Conservation (phyloP, 2,329 filamentous ascomycete genomes). For the Cercospora sp. region DNA sequence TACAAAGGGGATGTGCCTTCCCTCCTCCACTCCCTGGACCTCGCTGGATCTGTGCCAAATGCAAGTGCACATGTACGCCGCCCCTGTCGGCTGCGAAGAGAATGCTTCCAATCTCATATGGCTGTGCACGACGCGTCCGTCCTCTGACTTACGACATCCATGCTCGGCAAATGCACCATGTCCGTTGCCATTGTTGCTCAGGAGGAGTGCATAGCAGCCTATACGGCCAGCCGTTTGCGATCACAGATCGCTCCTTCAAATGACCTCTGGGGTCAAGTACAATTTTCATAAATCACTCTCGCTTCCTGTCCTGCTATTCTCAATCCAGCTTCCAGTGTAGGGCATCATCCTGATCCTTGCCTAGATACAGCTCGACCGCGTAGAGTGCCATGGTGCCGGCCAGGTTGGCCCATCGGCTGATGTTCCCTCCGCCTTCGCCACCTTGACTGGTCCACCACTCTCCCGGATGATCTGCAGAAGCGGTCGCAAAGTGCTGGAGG, state of each 20-base stretch:
- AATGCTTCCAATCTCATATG: conserved; percentile 4
- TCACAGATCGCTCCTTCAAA: not conserved
- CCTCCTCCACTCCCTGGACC: not conserved
- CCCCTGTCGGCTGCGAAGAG: not conserved
- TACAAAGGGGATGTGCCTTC: conserved; percentile 8
- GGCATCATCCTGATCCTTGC: conserved; percentile 75
- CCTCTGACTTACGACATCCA: not conserved
- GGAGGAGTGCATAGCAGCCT: not conserved
- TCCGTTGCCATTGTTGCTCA: not conserved
- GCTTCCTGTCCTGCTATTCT: conserved; percentile 4
- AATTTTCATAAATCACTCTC: not conserved
- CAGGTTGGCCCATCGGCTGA: conserved; percentile 93
- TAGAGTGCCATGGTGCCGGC: conserved; percentile 87
- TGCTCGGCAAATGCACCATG: not conserved
- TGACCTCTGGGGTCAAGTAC: not conserved
- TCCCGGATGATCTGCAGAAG: conserved; percentile 55
- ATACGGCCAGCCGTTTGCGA: not conserved
- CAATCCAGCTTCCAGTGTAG: conserved; percentile 76
- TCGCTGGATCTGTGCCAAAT: not conserved
- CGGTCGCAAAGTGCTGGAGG: conserved; percentile 90
- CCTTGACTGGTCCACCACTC: conserved; percentile 85
- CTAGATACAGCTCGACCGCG: conserved; percentile 83
- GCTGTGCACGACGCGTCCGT: not conserved
- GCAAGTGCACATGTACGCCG: not conserved
- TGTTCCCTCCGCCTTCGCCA: conserved; percentile 77